Base-by-base conservation (phyloP, 1,139 yeast species). In the Chernovozyma sophiae-reginae region DNA sequence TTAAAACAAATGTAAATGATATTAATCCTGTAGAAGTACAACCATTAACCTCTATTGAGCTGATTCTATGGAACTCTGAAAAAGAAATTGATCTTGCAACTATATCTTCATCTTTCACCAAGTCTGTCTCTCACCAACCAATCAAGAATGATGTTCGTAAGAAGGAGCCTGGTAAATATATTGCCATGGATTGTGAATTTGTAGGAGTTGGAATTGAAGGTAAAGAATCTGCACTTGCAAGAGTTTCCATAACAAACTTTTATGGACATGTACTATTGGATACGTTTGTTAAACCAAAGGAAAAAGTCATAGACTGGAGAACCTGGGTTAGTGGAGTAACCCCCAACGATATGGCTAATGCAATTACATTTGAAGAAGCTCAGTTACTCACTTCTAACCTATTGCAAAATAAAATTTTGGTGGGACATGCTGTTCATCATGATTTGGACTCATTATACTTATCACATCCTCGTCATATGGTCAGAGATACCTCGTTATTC, bases 271-370 rank as follows among this genome's bases (percentile, higher is more conserved):
- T 78, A 0, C 53, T 90, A 0, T 65, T 81, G 43, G 97, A 90
- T 56, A 65, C 72, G 31, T 89, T 71, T 60, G 97, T 90, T 1
- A 68, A 68, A 45, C 97, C 97, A 2, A 62, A 68, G 27, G 89
- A 81, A 47, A 65, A 64, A 37, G 96, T 90, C 2, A 81, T 90
- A 0, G 95, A 89, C 56, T 90, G 94, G 89, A 72, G 97, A 56
- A 90, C 97, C 0, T 81, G 90, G 86, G 95, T 86, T n/a, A 81
- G 94, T 56, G 97, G 97, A 13, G 77, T 90, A 3, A 68, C 80
- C 2, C 85, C 95, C 0, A 58, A 62, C 7, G 77, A 83, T 53
- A 79, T 89, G 84, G 62, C 66, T 26, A 56, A 69, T 32, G 97
- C 96, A 0, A 67, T 82, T 0, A 46, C 75, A 1, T 83, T 85